These are phyloP conservation scores for Lipomyces yamanashiensis DNA, from an alignment of 805 yeast genomes.

Conservation along the genomic window DNA sequence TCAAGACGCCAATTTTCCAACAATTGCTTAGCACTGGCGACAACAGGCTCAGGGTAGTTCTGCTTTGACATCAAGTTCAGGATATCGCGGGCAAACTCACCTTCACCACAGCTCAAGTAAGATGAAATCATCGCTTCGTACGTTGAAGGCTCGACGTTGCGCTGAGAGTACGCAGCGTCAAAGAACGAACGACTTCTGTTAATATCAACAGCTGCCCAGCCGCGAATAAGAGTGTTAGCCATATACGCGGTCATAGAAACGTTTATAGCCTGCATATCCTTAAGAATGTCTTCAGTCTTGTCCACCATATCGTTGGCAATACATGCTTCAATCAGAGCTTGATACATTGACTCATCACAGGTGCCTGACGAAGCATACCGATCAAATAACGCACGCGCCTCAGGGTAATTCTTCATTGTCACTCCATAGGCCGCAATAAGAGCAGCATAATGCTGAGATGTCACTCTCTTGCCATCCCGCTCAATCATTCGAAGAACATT, in stretches of 20 bases:
- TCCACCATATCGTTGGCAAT: constrained; percentile 44
- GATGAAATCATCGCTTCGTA: constrained; percentile 46
- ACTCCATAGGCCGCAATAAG: constrained; percentile 49
- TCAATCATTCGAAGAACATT: constrained; percentile 44
- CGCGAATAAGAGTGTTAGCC: constrained; percentile 45
- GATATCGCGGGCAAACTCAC: constrained; percentile 37
- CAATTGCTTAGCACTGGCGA: constrained; percentile 37
- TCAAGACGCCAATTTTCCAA: neutral
- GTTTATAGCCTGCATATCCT: constrained; percentile 37
- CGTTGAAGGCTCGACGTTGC: constrained; percentile 45
- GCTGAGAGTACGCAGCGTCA: constrained; percentile 37
- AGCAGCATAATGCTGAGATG: constrained; percentile 48
- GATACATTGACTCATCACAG: constrained; percentile 49
- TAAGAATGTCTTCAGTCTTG: constrained; percentile 38
- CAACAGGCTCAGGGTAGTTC: constrained; percentile 44
- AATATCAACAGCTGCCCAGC: constrained; percentile 45
- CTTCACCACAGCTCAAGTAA: constrained; percentile 39
- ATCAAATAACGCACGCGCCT: constrained; percentile 46
- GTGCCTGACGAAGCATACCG: constrained; percentile 41
- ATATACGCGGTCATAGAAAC: constrained; percentile 45
- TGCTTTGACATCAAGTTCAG: constrained; percentile 38
- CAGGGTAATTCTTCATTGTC: constrained; percentile 42
- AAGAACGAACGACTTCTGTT: constrained; percentile 41
- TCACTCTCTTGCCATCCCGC: constrained; percentile 40
- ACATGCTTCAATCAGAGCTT: constrained; percentile 49